These are phyloP conservation scores for Hypoxylon sp. DNA, from an alignment of 2,329 filamentous ascomycete species.

Conservation along the genomic window DNA sequence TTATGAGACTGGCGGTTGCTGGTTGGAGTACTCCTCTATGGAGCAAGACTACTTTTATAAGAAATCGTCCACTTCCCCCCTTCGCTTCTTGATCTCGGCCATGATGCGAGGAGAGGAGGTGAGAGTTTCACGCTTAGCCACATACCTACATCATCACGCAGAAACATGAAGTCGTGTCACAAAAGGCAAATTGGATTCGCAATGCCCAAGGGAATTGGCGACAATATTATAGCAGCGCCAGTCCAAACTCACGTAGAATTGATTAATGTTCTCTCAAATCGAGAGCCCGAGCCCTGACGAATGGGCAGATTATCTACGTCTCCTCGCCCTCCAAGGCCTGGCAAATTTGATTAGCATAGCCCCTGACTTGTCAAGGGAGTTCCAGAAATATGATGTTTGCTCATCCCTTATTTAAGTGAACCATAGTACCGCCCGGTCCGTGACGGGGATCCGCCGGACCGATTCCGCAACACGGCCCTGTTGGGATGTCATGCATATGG, in stretches of 20 bases:
- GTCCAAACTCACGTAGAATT: background rate
- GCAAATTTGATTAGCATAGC: background rate
- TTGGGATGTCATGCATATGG: background rate
- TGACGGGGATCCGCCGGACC: background rate
- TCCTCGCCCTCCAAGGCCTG: background rate
- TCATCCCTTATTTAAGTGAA: background rate
- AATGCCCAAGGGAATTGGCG: background rate
- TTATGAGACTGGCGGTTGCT: background rate
- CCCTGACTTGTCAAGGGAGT: background rate
- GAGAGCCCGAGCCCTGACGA: background rate
- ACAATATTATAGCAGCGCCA: background rate
- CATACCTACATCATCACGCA: background rate
- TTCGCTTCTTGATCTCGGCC: background rate
- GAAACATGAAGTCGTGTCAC: background rate
- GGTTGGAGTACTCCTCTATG: background rate
- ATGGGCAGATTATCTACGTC: background rate
- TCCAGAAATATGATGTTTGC: background rate
- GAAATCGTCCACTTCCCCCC: background rate
- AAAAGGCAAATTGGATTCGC: background rate
- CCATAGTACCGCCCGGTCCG: background rate
- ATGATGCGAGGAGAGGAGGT: background rate
- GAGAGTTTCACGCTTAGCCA: background rate
- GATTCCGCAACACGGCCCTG: background rate
- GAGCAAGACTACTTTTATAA: background rate
- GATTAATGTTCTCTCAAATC: background rate